Evolutionary conservation across 2,329 filamentous ascomycete species (phyloP).

Genomic region (Talaromyces islandicus): DNA sequence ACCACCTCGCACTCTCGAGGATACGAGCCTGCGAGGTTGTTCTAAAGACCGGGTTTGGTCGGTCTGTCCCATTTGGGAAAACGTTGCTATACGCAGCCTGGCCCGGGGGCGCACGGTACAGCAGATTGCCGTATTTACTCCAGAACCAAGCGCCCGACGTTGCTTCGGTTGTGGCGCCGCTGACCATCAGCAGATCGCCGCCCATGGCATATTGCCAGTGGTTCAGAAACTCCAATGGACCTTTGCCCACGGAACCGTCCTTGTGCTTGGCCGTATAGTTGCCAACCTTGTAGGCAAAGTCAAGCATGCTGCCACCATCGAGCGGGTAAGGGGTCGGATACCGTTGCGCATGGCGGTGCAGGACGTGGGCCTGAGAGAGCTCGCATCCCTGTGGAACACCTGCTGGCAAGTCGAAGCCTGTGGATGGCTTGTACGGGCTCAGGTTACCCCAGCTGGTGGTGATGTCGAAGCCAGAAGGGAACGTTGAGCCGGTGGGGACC

Average conservation of each 20-base stretch:
- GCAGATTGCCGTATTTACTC: conserved; percentile 48
- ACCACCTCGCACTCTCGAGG: conserved; percentile 42
- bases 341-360: conserved; percentile 52
- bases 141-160: conserved; percentile 47
- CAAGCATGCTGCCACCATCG: conserved; percentile 45
- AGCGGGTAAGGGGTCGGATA: conserved; percentile 43
- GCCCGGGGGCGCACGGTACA: conserved; percentile 46
- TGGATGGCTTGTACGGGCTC: conserved; percentile 22
- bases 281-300: conserved; percentile 44
- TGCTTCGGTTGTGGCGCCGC: conserved; percentile 48
- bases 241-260: conserved; percentile 30
- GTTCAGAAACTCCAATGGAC: conserved; percentile 50
- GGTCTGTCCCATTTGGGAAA: conserved; percentile 41
- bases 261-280: conserved; percentile 39
- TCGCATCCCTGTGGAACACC: conserved; percentile 53
- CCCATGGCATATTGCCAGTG: conserved; percentile 44
- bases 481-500: conserved; percentile 18
- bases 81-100: conserved; percentile 45
- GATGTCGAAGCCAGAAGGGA: conserved; percentile 26
- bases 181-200: conserved; percentile 41
- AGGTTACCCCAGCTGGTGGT: conserved; percentile 25
- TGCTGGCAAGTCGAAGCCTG: conserved; percentile 19
- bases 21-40: conserved; percentile 52
- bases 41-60: conserved; percentile 46
- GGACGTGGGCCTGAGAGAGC: conserved; percentile 48